Base-by-base conservation (phyloP, 2,329 filamentous ascomycete species). In the Alternaria atra region DNA sequence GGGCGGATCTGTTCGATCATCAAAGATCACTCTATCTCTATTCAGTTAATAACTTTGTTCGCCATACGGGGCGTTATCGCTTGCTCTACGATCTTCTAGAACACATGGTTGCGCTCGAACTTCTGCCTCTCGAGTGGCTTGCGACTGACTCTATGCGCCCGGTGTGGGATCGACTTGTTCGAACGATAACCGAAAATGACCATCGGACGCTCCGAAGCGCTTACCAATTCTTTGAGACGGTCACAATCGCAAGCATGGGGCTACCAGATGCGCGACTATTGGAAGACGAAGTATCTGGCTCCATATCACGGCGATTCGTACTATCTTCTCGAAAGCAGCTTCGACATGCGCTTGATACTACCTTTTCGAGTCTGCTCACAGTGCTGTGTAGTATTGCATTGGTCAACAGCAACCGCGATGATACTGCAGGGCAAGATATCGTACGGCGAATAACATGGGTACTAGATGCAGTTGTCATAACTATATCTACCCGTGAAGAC, bases 111-210 rank as follows among this genome's bases (percentile, higher is more conserved):
- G 71, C 70, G 10, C 64, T 75, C 44, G 73, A 77, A 35, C 67
- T 75, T 12, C 53, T 80, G 9, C 77, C 77, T 3, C 52, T 80
- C 9, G 77, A 79, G 53, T 80, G 79, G 79, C 61, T 80, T 15
- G 77, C 78, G 3, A 79, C 78, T 3, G 66, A 71, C 34, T 65
- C 62, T 15, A 76, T 80, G 73, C 75, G 70, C 13, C 69, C 71
- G 4, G 43, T 79, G 5, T 80, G 75, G 74, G 76, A 72, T 32
- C 71, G 70, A 37, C 53, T 79, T 4, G 70, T 80, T 10, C 72
- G 71, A 37, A 69, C 69, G 6, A 58, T 79, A n/a, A 72, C 73
- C 1, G 68, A 76, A n/a, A 63, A 68, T 4, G 67, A 78, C 27
- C 52, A 62, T 39, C 71, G 70, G 13, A 71, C 69, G 2, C 55